Evolutionary conservation across 306 rosid species (phyloP).

Genomic region (Neltuma alba): DNA sequence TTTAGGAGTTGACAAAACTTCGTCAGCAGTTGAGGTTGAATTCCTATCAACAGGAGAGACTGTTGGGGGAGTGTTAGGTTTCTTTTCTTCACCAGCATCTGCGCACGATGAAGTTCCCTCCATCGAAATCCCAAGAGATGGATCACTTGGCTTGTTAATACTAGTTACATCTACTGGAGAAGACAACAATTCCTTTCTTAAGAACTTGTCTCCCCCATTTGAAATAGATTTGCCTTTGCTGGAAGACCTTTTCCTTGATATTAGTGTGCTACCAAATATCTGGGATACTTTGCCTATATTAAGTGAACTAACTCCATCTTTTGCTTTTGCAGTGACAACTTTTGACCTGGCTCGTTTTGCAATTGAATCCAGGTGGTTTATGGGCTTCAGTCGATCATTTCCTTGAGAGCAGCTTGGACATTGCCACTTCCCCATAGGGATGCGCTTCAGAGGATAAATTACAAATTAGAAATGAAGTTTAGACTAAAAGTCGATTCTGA

Average conservation of each 20-base stretch:
- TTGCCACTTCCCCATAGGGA: conserved; percentile 95
- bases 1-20: conserved; percentile 56
- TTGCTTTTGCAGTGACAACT: conserved; percentile 54
- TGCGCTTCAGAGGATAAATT: conserved; percentile 71
- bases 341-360: conserved; percentile 95
- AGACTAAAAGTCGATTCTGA: conserved; percentile 22
- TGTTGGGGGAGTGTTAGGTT: conserved; percentile 44
- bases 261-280: conserved; percentile 74
- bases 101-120: conserved; percentile 62
- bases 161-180: conserved; percentile 54
- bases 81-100: conserved; percentile 56
- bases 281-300: conserved; percentile 67
- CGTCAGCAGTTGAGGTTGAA: conserved; percentile 54
- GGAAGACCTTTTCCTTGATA: conserved; percentile 86
- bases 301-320: conserved; percentile 64
- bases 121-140: conserved; percentile 49
- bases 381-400: conserved; percentile 61
- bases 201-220: conserved; percentile 51
- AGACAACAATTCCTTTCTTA: conserved; percentile 51
- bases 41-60: conserved; percentile 47
- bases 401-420: conserved; percentile 86
- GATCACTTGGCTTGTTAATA: conserved; percentile 53
- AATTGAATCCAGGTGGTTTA: conserved; percentile 64
- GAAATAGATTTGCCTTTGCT: conserved; percentile 73
- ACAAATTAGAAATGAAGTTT: conserved; percentile 22